Base-by-base conservation (phyloP, 345 rosid genomes). In the Heritiera fomes region DNA sequence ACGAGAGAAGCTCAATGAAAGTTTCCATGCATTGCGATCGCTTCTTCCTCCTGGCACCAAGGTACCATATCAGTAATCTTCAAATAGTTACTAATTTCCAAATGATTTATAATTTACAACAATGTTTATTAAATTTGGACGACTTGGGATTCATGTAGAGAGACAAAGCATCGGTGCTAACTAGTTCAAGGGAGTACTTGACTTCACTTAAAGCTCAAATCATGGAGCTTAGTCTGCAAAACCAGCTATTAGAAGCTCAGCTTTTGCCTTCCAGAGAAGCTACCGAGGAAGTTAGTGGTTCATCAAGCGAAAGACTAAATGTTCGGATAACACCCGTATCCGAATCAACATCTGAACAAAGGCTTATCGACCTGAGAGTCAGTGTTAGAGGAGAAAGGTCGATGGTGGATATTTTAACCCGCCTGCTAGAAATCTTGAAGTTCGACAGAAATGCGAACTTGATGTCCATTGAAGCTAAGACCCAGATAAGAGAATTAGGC, bases 1-100 rank as follows among this genome's bases (percentile, higher is more conserved):
- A 75, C 90, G 99, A 0, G 99, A 95, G 79, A 95, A 95, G 82
- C 89, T 93, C 79, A 95, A 95, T 49, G 95, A 95, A 66, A 93
- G 90, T 82, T 93, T 95, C 60, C 82, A 78, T 64, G 90, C 93
- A 23, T 81, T 95, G 58, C 84, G 90, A 74, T 85, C 93, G 30
- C 85, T 95, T 20, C 98, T 95, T 80, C 98, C 98, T 55, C 90
- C 89, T 0, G 94, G 90, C 69, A 76, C 98, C 49, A 95, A 95
- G 94, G 98, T 91, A 32, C 8, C 14, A 11, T 12, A 8, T 23
- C 38, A 17, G 38, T 34, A 0, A 66, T 10, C 14, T 28, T 58
- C 13, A 23, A 17, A 47, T 32, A 32, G 40, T 34, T 6, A 6
- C 9, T 17, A 46, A 1, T 34, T 34, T 3, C 38, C 38, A 34